Evolutionary conservation across 192 early-diverging fungal genomes (phyloP).

Genomic region (Gaertneriomyces sp.): DNA sequence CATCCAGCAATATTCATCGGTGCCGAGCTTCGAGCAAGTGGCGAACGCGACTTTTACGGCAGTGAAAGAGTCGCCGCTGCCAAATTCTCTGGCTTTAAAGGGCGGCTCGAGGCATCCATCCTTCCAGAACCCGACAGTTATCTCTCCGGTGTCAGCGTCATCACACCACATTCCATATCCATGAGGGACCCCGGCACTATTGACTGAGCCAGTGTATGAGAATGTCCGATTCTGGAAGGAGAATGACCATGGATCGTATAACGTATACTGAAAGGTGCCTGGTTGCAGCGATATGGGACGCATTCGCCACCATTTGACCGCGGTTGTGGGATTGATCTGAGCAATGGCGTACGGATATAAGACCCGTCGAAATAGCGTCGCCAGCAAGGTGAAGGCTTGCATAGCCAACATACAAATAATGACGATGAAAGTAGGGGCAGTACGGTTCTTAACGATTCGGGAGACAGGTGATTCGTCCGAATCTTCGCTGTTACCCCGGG

Average conservation of each 20-base stretch:
- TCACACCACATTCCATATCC: constrained; percentile 11
- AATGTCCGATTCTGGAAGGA: constrained; percentile 7
- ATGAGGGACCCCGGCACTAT: neutral
- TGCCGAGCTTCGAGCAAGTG: neutral
- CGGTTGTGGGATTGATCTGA: neutral
- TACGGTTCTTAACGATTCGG: neutral
- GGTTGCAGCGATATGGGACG: neutral
- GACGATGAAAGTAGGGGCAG: constrained; percentile 3
- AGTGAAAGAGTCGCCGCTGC: constrained; percentile 4
- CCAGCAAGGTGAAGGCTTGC: neutral
- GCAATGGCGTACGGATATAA: constrained; percentile 1
- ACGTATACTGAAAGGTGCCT: constrained; percentile 7
- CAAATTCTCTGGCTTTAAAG: constrained; percentile 6
- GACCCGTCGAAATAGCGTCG: neutral
- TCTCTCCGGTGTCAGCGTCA: constrained; percentile 8
- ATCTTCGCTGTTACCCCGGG: neutral
- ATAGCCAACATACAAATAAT: neutral
- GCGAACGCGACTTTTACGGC: constrained; percentile 3
- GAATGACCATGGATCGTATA: constrained; percentile 3
- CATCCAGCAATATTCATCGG: neutral
- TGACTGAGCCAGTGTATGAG: constrained; percentile 9
- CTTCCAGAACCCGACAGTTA: neutral
- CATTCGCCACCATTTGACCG: constrained; percentile 5
- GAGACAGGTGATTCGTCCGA: neutral
- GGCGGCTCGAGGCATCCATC: neutral